phyloP scores from a whole-genome alignment of 1,284 basidiomycete genomes.

The Thelephora terrestris region DNA sequence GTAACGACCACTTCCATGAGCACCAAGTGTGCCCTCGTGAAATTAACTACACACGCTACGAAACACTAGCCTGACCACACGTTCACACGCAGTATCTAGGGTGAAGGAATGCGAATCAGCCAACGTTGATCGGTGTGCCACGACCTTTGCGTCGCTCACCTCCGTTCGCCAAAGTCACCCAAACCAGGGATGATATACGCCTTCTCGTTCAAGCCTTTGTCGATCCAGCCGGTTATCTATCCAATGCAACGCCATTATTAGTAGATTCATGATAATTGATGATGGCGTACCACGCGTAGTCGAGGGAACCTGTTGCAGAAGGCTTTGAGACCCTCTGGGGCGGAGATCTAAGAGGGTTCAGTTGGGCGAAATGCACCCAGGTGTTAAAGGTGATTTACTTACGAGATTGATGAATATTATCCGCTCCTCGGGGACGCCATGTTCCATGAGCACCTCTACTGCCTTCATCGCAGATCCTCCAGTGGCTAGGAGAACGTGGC shows the following conservation, averaged over 20 bases:
- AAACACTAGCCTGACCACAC: too few relatives aligned
- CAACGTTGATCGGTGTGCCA: not conserved
- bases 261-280: not conserved
- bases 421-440: constrained; percentile 80
- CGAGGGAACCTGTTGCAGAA: constrained; percentile 78
- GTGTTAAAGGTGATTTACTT: constrained; percentile 11
- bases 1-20: too few relatives aligned
- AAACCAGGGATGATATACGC: constrained; percentile 86
- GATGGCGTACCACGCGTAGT: constrained; percentile 64
- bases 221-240: constrained; percentile 94
- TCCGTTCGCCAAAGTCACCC: constrained; percentile 87
- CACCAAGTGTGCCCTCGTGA: too few relatives aligned
- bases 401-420: constrained; percentile 98
- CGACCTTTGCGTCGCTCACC: constrained; percentile 29
- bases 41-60: too few relatives aligned
- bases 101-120: not conserved
- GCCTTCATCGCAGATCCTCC: constrained; percentile 98
- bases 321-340: constrained; percentile 83
- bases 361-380: not conserved
- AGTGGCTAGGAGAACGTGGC: constrained; percentile 50
- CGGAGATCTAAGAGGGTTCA: constrained; percentile 54
- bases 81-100: constrained; percentile 8
- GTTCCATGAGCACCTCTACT: constrained; percentile 85
- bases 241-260: not conserved
- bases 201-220: constrained; percentile 86